Evolutionary conservation across 768 basidiomycete species (phyloP).

Genomic region (Kondoa subrosea): DNA sequence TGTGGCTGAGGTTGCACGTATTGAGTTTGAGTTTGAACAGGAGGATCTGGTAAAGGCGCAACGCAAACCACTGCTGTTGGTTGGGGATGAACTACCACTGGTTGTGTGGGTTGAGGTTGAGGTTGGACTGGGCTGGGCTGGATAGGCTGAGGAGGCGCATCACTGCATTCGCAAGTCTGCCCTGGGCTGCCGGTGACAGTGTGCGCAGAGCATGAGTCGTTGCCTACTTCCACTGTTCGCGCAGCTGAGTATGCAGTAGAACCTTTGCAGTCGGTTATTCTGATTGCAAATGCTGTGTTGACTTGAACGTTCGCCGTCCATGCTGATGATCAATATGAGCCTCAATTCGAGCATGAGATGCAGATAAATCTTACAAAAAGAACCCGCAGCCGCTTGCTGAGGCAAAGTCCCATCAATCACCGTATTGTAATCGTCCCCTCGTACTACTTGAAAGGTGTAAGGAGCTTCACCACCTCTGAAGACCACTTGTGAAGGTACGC

Average conservation of each 20-base stretch:
- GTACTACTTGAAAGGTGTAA: background rate
- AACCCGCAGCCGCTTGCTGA: background rate
- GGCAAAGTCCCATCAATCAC: background rate
- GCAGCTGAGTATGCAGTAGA: background rate
- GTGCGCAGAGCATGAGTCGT: background rate
- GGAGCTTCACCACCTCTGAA: background rate
- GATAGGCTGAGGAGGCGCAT: background rate
- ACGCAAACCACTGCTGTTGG: too few relatives aligned
- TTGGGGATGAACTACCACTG: too few relatives aligned
- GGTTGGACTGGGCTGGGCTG: background rate
- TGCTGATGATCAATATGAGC: background rate
- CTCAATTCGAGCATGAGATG: background rate
- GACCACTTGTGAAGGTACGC: background rate
- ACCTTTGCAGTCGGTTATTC: conserved; percentile 2
- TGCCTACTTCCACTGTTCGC: background rate
- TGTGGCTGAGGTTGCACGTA: too few relatives aligned
- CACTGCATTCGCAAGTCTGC: background rate
- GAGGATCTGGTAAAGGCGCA: too few relatives aligned
- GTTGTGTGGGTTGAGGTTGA: too few relatives aligned
- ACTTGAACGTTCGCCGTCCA: background rate
- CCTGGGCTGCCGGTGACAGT: background rate
- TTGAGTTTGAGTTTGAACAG: too few relatives aligned
- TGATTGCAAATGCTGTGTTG: background rate
- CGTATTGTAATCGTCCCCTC: background rate
- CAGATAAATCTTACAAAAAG: background rate